Evolutionary conservation across 2,329 filamentous ascomycete species (phyloP), one percentile per base, ranked within the genome.

Genomic region (Sphaerulina musiva): DNA sequence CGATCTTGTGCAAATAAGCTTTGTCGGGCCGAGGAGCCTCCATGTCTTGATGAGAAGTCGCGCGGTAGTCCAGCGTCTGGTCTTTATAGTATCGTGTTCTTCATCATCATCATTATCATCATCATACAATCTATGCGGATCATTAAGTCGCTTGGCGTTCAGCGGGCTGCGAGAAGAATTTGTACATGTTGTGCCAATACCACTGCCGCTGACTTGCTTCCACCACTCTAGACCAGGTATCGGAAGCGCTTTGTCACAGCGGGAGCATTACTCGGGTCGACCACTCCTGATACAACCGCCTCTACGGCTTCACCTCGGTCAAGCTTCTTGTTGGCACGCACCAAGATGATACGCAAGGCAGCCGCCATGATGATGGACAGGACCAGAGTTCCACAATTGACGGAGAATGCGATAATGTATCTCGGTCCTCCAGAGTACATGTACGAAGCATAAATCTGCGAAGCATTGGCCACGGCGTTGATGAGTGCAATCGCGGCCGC

Each of bases 401-500:
- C 60, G 1, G 66, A 67, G 51, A 71, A 67, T 2, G 68, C 67
- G 2, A 60, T 58, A n/a, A 64, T 61, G 54, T 69, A 71, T 34
- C 66, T 59, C 1, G 64, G 66, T 10, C 51, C 55, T 3, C 56
- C 56, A 17, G 50, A 57, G 53, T 74, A 74, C 11, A 69, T 73
- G 59, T 69, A 73, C 0, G 70, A 70, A 6, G 71, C 73, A 60
- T 66, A 90, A 60, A 91, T 90, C 47, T 79, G 82, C 39, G 80
- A 80, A 6, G 78, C 76, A 66, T 91, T 89, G 20, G 68, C 73
- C 1, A 78, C 77, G 1, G 84, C 84, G 65, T 92, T 92, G 70
- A 91, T 88, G 55, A 85, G 82, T 1, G 86, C 87, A 4, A 92
- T 70, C 0, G 85, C 86, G 0, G 85, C 81, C 2, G 83, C 83